Base-by-base conservation (phyloP, 352 stramenopile genomes). In the Blastocystis sp. region DNA sequence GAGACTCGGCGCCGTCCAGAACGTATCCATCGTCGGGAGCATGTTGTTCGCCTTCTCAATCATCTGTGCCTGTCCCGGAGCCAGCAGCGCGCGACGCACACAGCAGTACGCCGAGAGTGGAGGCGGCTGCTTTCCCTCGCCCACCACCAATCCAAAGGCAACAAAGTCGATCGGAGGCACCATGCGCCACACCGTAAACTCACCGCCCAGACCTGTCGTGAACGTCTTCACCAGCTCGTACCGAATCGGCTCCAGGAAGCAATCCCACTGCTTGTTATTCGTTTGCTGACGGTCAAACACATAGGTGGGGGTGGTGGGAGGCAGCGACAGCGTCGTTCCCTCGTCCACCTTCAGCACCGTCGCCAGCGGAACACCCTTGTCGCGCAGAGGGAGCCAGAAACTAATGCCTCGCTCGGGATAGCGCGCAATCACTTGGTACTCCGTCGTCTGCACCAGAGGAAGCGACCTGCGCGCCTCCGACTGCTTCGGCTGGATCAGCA, bases 1-100 rank as follows among this genome's bases (percentile, higher is more conserved):
- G 40, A 85, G 46, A 29, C 48, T 72, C 7, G 36, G 27, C 18
- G 38, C 53, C 6, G 42, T 61, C 57, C 63, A 85, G 63, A 85
- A 85, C 0, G 38, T 64, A 14, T 85, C 21, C 4, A n/a, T 48
- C 34, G 53, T 72, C 18, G 46, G 14, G 11, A 40, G 27, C 75
- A 76, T 29, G 14, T 72, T 51, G 51, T 85, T 72, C 18, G 75
- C 75, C 38, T 85, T 75, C 57, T 85, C 63, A 21, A 76, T 53
- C 0, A 38, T 4, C 18, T 36, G 27, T n/a, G 63, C 75, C 36
- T 85, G 75, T 0, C 51, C 56, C 57, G 75, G 40, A 0, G 21
- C 24, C 63, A 76, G 48, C 24, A 85, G 40, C 21, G 57, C 57
- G 11, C 63, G 36, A 2, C 42, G 27, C 32, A 85, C 44, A 42